Evolutionary conservation across 805 yeast species (phyloP), one percentile per base, ranked within the genome.

Genomic region (Yamadazyma kitorensis): DNA sequence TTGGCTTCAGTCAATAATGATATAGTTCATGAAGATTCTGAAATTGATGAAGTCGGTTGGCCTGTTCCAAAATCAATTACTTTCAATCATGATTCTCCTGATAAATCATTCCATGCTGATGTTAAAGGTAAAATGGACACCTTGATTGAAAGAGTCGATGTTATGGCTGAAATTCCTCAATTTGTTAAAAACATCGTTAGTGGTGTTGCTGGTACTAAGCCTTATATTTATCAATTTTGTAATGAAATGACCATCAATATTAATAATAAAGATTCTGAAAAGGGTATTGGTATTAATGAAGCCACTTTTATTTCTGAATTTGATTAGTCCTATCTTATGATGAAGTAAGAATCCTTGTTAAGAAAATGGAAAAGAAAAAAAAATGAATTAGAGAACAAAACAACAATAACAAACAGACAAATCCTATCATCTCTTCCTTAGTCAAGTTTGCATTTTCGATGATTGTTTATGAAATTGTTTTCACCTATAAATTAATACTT

Each of bases 141-240:
- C 29, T 62, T 86, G 41, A 78, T 86, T 33, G 97, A 87, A 66
- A 80, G 98, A 56, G 89, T 93, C 39, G 98, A 93, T 62, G 98
- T 93, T 40, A 88, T 93, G 97, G 86, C 88, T 33, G 98, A 93
- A 64, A 82, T 93, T 39, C 98, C 98, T 17, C 81, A 78, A 44
- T 88, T 93, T 61, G 95, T 93, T 47, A 93, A 91, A 66, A 84
- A 81, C 50, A 84, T 93, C 39, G 98, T 86, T 29, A 79, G 89
- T 43, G 96, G 95, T 39, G 94, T 91, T 35, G 93, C 93, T 11
- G 98, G 98, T 32, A 82, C 98, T 17, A 86, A 83, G 57, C 98
- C 98, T n/a, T 91, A 77, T 67, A 91, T 93, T 52, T 93, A 89
- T 64, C 98, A 93, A 67, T 93, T 78, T 66, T 76, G 82, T 57